Conservation (phyloP, 352 stramenopile species). For the Blastocystis sp. region DNA sequence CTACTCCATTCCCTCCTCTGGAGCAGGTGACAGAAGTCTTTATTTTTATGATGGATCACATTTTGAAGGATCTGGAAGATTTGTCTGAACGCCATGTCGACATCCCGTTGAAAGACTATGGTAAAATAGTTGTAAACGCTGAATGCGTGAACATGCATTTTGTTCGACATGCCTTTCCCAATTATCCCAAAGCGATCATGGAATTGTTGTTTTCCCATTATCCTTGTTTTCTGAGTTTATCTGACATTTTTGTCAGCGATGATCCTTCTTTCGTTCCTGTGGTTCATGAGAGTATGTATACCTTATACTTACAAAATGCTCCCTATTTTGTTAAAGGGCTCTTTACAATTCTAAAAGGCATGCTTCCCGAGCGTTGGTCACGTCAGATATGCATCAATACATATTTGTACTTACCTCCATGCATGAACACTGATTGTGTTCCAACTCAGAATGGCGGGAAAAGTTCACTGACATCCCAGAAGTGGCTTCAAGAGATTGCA, state of each 20-base stretch:
- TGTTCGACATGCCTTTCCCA: not conserved
- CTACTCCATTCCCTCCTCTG: not conserved
- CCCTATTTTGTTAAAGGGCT: not conserved
- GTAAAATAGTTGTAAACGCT: not conserved
- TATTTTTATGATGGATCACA: not conserved
- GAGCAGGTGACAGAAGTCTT: not conserved
- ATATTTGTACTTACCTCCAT: not conserved
- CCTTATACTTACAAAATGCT: not conserved
- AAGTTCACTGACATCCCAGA: not conserved
- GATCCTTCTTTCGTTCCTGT: not conserved
- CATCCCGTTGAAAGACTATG: not conserved
- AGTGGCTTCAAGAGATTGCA: not conserved
- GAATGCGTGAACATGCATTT: not conserved
- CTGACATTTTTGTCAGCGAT: not conserved
- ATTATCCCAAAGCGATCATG: constrained; percentile 10
- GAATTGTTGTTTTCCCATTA: not conserved
- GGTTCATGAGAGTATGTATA: not conserved
- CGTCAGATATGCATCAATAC: constrained; percentile 3
- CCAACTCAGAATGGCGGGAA: not conserved
- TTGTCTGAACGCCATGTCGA: not conserved
- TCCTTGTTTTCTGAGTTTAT: not conserved
- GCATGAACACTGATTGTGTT: not conserved
- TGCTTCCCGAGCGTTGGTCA: not conserved
- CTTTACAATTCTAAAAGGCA: not conserved
- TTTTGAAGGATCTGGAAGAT: not conserved